Evolutionary conservation across 2,329 filamentous ascomycete genomes (phyloP).

Genomic region (Penicillium sumatraense): DNA sequence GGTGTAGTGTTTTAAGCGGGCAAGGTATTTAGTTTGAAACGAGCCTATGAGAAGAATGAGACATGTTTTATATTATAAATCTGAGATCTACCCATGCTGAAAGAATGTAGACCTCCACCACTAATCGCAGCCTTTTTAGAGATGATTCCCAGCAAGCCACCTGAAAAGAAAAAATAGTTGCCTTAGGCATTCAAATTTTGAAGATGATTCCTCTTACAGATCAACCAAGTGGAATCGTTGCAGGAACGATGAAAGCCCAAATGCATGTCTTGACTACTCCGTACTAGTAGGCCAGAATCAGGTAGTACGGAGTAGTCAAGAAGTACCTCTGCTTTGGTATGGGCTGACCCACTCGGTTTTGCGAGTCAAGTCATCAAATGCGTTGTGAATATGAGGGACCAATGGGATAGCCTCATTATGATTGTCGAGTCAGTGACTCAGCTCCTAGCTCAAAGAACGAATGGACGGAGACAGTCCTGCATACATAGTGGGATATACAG

Average conservation of each 20-base stretch:
- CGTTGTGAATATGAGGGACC: background rate
- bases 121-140: too few relatives aligned
- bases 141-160: too few relatives aligned
- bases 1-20: constrained; percentile 7
- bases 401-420: background rate
- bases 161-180: too few relatives aligned
- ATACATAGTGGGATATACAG: background rate
- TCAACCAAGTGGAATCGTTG: too few relatives aligned
- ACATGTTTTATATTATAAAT: constrained; percentile 14
- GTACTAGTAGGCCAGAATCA: too few relatives aligned
- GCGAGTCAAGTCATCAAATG: background rate
- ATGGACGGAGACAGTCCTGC: background rate
- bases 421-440: background rate
- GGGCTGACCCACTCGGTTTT: too few relatives aligned
- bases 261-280: background rate
- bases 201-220: too few relatives aligned
- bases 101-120: too few relatives aligned
- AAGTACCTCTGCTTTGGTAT: background rate
- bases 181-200: too few relatives aligned
- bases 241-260: too few relatives aligned
- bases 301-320: background rate
- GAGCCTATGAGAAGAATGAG: constrained; percentile 24
- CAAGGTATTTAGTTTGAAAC: constrained; percentile 10
- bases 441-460: background rate
- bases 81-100: too few relatives aligned